Conservation (phyloP, 495 filamentous ascomycete genomes). For the Astrothelium subdiscretum region DNA sequence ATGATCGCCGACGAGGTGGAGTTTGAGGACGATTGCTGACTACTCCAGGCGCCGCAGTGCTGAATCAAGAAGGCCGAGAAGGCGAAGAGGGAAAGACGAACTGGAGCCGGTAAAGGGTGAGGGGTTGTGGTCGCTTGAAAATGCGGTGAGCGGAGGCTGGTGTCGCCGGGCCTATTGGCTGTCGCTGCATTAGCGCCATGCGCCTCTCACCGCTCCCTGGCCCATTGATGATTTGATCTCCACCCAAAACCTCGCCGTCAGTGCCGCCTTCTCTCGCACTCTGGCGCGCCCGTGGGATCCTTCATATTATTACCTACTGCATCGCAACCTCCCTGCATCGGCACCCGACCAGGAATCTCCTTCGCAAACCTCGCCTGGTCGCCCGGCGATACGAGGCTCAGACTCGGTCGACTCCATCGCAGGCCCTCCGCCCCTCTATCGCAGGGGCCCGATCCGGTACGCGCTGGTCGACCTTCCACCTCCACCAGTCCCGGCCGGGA, state of each 20-base stretch:
- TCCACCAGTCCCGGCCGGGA: neutral
- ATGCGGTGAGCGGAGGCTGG: neutral
- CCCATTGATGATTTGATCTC: neutral
- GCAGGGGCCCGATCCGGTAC: neutral
- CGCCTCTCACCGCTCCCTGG: neutral
- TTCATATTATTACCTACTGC: too few species aligned
- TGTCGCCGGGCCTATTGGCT: neutral
- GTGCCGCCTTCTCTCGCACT: too few species aligned
- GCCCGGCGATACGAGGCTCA: neutral
- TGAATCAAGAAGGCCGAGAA: neutral
- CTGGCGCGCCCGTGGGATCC: too few species aligned
- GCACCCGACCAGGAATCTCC: too few species aligned
- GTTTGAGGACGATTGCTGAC: neutral
- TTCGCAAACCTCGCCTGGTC: neutral
- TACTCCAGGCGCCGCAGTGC: neutral
- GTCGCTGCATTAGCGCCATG: neutral
- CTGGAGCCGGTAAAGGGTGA: neutral
- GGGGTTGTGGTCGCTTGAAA: neutral
- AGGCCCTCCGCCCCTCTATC: too few species aligned
- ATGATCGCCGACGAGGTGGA: constrained; percentile 3
- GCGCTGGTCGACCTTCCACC: neutral
- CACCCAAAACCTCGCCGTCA: neutral
- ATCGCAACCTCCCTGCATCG: neutral
- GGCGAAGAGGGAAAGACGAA: neutral
- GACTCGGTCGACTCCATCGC: neutral